A percentile compares a stretch with the other conserved stretches of the same genome.
Evolutionary conservation across 306 rosid species (phyloP).

Genomic region (Vigna mungo): DNA sequence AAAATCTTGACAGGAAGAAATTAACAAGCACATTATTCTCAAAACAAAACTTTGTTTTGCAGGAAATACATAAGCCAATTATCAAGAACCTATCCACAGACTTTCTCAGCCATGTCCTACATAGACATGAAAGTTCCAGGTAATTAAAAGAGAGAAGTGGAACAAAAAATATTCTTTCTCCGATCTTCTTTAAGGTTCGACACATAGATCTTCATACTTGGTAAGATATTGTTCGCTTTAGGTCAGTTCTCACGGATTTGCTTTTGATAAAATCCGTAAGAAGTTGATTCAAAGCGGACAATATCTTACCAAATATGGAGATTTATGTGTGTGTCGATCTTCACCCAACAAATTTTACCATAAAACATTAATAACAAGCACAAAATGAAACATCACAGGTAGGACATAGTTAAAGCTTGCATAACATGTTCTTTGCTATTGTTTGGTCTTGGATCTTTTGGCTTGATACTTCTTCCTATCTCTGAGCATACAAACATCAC

Average conservation of each 20-base stretch:
- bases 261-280: too few relatives aligned
- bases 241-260: too few relatives aligned
- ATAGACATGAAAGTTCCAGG: not conserved
- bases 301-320: too few relatives aligned
- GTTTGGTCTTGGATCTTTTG: slow-evolving; percentile 41
- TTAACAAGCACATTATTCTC: not conserved
- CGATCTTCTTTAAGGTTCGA: slow-evolving; percentile 18
- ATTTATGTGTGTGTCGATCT: too few relatives aligned
- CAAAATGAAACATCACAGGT: not conserved
- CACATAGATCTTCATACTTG: too few relatives aligned
- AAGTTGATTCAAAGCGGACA: too few relatives aligned
- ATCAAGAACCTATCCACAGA: slow-evolving; percentile 15
- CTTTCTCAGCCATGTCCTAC: slow-evolving; percentile 6
- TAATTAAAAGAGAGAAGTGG: not conserved
- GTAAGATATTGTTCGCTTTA: too few relatives aligned
- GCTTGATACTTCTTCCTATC: slow-evolving; percentile 39
- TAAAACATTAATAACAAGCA: not conserved
- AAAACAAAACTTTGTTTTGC: not conserved
- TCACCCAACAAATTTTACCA: not conserved
- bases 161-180: slow-evolving; percentile 19
- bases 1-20: not conserved
- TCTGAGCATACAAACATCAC: slow-evolving; percentile 63
- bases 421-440: slow-evolving; percentile 1
- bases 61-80: not conserved
- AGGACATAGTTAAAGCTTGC: not conserved